These are phyloP conservation scores for Fistulinella prunicolor DNA, from an alignment of 768 basidiomycete genomes.

Conservation along the genomic window DNA sequence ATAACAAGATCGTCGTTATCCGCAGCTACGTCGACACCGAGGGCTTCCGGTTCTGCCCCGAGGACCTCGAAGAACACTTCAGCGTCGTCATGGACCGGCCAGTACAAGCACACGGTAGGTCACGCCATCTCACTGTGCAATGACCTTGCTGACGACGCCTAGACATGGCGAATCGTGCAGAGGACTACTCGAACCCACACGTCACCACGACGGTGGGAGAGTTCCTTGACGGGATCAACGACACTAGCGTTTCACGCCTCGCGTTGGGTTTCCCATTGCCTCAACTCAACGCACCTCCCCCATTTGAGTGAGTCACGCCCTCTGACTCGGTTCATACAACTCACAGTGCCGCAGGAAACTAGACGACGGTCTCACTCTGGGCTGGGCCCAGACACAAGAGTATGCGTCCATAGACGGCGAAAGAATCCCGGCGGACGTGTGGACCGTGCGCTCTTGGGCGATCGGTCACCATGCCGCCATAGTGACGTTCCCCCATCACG, in stretches of 20 bases:
- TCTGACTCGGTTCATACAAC: too few relatives aligned
- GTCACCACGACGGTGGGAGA: neutral
- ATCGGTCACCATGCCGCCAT: neutral
- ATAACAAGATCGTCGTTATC: neutral
- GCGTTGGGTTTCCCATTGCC: neutral
- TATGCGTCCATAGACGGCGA: accelerated
- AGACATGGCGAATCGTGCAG: neutral
- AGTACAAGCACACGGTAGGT: neutral
- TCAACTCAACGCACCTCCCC: neutral
- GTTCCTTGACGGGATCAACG: neutral
- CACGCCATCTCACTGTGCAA: too few relatives aligned
- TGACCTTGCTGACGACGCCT: neutral
- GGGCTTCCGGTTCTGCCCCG: neutral
- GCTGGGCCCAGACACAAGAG: neutral
- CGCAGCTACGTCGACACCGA: neutral
- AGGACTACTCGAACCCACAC: neutral
- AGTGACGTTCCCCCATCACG: neutral
- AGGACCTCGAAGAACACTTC: neutral
- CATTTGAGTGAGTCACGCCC: neutral
- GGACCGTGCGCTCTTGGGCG: neutral
- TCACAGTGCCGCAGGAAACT: neutral
- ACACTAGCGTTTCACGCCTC: neutral
- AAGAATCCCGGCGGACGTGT: neutral
- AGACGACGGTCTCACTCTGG: neutral
- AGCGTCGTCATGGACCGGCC: neutral